Conservation (phyloP, 2,329 filamentous ascomycete species). For the Aschersonia sp. region DNA sequence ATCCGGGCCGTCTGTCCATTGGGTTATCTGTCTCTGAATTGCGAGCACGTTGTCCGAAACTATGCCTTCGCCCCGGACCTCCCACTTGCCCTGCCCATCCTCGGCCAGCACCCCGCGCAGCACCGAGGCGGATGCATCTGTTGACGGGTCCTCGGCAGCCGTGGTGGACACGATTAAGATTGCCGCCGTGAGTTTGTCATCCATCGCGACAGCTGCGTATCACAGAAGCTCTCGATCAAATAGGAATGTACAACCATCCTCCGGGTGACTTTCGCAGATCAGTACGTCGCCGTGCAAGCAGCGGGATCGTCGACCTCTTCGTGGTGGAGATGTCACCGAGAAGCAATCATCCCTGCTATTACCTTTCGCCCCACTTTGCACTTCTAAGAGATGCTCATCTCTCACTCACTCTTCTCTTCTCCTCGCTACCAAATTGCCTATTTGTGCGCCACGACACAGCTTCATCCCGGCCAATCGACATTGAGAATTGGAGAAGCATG, state of each 20-base stretch:
- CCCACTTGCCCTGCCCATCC: slow-evolving; percentile 58
- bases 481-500: slow-evolving; percentile 40
- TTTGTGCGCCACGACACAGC: background rate
- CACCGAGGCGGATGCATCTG: slow-evolving; percentile 56
- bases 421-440: too few species aligned
- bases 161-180: slow-evolving; percentile 88
- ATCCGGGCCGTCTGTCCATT: slow-evolving; percentile 56
- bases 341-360: too few species aligned
- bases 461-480: background rate
- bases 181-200: slow-evolving; percentile 46
- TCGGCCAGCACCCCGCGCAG: slow-evolving; percentile 55
- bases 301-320: too few species aligned
- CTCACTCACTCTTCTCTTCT: too few species aligned
- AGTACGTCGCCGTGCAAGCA: too few species aligned
- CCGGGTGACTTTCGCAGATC: too few species aligned
- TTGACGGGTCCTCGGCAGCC: slow-evolving; percentile 61
- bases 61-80: slow-evolving; percentile 52
- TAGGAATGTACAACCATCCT: too few species aligned
- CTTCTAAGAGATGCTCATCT: too few species aligned
- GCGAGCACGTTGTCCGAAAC: slow-evolving; percentile 61
- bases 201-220: slow-evolving; percentile 9
- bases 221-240: too few species aligned
- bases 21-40: slow-evolving; percentile 59
- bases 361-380: too few species aligned
- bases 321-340: too few species aligned